These are phyloP conservation scores for Neonectria faginata DNA, from an alignment of 2,329 filamentous ascomycete species.

Conservation along the genomic window DNA sequence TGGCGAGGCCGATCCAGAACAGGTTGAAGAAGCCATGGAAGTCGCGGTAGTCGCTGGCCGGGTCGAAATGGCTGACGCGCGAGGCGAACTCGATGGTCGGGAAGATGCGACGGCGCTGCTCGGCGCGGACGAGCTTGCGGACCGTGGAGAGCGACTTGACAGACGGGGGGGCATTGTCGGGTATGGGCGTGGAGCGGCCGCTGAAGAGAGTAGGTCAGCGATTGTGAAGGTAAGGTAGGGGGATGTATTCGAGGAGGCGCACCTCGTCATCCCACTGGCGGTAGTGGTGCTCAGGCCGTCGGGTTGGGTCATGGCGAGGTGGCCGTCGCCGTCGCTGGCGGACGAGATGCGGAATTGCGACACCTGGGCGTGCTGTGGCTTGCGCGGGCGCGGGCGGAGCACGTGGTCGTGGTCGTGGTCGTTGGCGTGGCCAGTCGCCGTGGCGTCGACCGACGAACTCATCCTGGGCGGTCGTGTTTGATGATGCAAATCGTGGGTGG, in stretches of 20 bases:
- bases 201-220: conserved; percentile 55
- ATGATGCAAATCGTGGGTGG: not conserved
- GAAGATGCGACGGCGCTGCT: conserved; percentile 86
- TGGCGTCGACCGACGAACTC: conserved; percentile 47
- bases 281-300: conserved; percentile 48
- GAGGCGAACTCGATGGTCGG: conserved; percentile 92
- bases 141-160: conserved; percentile 86
- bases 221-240: not conserved
- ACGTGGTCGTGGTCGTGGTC: conserved; percentile 58
- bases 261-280: conserved; percentile 62
- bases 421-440: conserved; percentile 43
- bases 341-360: conserved; percentile 55
- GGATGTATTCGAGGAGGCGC: not conserved
- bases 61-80: conserved; percentile 95
- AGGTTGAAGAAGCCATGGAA: conserved; percentile 98
- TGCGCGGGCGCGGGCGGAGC: conserved; percentile 63
- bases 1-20: conserved; percentile 96
- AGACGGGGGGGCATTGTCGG: conserved; percentile 92
- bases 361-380: conserved; percentile 62
- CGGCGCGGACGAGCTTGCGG: conserved; percentile 83
- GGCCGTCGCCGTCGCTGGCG: conserved; percentile 49
- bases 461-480: conserved; percentile 31
- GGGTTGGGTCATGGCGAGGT: conserved; percentile 45
- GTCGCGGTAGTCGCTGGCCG: conserved; percentile 89
- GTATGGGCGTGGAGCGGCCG: conserved; percentile 84